Conservation (phyloP, 306 rosid genomes). For the Purshia tridentata region DNA sequence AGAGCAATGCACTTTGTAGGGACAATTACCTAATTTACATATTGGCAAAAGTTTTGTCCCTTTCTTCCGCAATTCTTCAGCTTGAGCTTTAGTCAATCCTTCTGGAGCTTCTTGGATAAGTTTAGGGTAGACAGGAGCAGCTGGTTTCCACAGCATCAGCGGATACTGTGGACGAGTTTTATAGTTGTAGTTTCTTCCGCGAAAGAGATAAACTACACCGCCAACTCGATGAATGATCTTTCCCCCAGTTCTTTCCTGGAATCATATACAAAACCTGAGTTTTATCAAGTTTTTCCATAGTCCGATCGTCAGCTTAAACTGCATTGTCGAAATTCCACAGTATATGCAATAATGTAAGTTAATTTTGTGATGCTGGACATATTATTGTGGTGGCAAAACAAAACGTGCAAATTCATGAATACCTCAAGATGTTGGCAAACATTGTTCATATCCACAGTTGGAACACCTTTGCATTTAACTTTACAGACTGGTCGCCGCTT, state of each 20-base stretch:
- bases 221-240: conserved; percentile 84
- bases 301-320: not conserved
- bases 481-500: conserved; percentile 71
- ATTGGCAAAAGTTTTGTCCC: conserved; percentile 83
- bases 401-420: not conserved
- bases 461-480: conserved; percentile 91
- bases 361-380: not conserved
- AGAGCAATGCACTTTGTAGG: conserved; percentile 16
- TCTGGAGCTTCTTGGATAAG: conserved; percentile 94
- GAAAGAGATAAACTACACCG: conserved; percentile 77
- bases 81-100: conserved; percentile 79
- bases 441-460: conserved; percentile 90
- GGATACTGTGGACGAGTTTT: conserved; percentile 88
- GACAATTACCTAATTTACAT: conserved; percentile 76
- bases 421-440: conserved; percentile 88
- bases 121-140: conserved; percentile 89
- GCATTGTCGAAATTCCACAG: not conserved
- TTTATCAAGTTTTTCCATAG: not conserved
- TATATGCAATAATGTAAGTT: not conserved
- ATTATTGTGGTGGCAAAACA: no score
- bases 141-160: conserved; percentile 98
- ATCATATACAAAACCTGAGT: conserved; percentile 13
- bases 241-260: conserved; percentile 86
- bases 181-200: conserved; percentile 89
- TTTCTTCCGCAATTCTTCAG: conserved; percentile 56